Evolutionary conservation across 1,284 basidiomycete species (phyloP), one percentile per base, ranked within the genome.

Genomic region (Ustilago curta): DNA sequence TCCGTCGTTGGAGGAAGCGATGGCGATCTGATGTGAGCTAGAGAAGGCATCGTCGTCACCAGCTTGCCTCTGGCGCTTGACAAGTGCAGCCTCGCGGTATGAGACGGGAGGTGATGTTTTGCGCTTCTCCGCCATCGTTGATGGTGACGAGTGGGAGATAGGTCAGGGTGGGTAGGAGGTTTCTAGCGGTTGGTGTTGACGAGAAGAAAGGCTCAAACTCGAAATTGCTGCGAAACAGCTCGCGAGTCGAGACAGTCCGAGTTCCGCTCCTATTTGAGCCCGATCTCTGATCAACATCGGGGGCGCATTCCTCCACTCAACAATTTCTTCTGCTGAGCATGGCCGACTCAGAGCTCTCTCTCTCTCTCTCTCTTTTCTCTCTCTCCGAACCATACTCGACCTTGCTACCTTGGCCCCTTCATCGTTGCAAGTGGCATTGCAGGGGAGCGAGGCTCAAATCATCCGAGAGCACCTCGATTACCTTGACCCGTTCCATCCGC

Each of bases 91-190:
- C 27, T 63, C 64, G 31, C 70, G 61, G 54, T 61, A 70, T 23
- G 73, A 70, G 31, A 71, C 55, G 37, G 71, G 59, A 29, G 79
- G 77, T 1, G 79, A 76, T 37, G 74, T 59, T 59, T 81, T 82
- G 50, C 81, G 81, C 56, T 83, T 83, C 45, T 78, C 79, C 2
- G 79, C 75, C 82, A 82, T 83, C 19, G n/a, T 52, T 25, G 43
- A 47, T 27, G 1, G 35, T 4, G 11, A 16, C 14, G 3, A 32
- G 3, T 27, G 32, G 39, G 44, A 21, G 14, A 12, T 54, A 19
- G 8, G 42, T 21, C n/a, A n/a, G n/a, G n/a, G 42, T 42, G 19
- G 40, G 51, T 21, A 21, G 16, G 23, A 19, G 48, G 12, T 23
- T 23, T 23, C 18, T 12, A 32, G 37, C 19, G 55, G 45, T 49